These are phyloP conservation scores for Alternaria alternata DNA, from an alignment of 2,329 filamentous ascomycete species.

Conservation along the genomic window DNA sequence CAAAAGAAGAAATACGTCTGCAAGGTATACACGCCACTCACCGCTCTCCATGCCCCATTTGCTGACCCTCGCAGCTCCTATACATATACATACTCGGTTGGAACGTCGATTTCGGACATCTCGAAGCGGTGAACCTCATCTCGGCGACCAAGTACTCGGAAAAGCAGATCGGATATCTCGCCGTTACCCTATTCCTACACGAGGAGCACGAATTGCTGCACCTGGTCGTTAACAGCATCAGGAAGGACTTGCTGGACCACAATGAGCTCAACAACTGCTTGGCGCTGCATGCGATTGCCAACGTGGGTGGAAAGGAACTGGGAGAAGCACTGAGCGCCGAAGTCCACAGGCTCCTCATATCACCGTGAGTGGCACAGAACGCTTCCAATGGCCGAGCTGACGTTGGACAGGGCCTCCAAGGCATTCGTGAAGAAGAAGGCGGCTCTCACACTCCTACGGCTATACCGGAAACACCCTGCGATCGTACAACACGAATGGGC, in stretches of 20 bases:
- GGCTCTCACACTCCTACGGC: conserved; percentile 85
- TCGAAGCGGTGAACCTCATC: conserved; percentile 97
- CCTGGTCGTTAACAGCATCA: conserved; percentile 96
- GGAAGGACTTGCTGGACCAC: conserved; percentile 92
- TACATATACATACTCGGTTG: conserved; percentile 99
- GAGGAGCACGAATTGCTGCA: conserved; percentile 96
- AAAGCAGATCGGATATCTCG: conserved; percentile 98
- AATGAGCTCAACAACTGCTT: conserved; percentile 98
- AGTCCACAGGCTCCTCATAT: conserved; percentile 92
- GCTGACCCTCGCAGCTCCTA: conserved; percentile 67
- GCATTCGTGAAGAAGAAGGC: conserved; percentile 99
- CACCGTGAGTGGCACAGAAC: conserved; percentile 70
- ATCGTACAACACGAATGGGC: conserved; percentile 98
- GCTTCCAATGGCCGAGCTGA: conserved; percentile 28
- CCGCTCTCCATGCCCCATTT: not conserved
- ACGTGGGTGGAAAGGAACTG: conserved; percentile 96
- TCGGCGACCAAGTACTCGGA: conserved; percentile 97
- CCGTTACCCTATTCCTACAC: conserved; percentile 95
- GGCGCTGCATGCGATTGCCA: conserved; percentile 95
- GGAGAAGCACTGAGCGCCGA: conserved; percentile 91
- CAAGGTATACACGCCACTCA: conserved; percentile 66
- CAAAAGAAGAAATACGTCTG: conserved; percentile 99
- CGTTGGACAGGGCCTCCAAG: conserved; percentile 73
- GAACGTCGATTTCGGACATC: conserved; percentile 98
- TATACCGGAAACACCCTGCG: conserved; percentile 92